Conservation (phyloP, 805 yeast genomes). For the Wickerhamomyces canadensis region DNA sequence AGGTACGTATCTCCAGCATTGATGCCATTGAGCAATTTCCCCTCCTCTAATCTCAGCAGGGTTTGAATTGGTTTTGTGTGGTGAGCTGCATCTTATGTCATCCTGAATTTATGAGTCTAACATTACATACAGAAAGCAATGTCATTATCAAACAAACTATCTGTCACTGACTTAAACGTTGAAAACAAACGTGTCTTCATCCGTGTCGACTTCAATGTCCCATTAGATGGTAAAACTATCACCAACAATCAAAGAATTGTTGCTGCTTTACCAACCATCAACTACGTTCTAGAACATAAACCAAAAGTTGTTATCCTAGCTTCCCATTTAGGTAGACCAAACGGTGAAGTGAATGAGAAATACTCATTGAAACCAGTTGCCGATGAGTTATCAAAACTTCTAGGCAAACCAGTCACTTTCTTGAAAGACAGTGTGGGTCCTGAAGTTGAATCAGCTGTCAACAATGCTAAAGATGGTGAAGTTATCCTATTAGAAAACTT, state of each 20-base stretch:
- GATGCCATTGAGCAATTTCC: too few species aligned
- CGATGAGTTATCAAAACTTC: constrained; percentile 74
- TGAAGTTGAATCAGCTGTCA: constrained; percentile 78
- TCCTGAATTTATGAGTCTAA: too few species aligned
- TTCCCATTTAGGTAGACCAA: constrained; percentile 99
- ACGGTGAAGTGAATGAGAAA: constrained; percentile 82
- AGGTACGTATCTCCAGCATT: neutral
- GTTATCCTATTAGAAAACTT: constrained; percentile 92
- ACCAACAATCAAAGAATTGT: constrained; percentile 99
- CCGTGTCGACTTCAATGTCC: constrained; percentile 96
- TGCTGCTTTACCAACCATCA: constrained; percentile 98
- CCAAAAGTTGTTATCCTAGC: constrained; percentile 92
- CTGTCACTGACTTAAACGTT: constrained; percentile 86
- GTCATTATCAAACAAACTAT: constrained; percentile 92
- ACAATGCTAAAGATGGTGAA: constrained; percentile 69
- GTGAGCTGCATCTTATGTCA: too few species aligned
- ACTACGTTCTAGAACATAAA: constrained; percentile 86
- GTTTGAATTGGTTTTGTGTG: too few species aligned
- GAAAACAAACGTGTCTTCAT: constrained; percentile 93
- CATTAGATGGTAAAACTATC: constrained; percentile 92
- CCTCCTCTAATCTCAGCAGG: too few species aligned
- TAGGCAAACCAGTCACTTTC: constrained; percentile 73
- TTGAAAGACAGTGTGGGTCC: constrained; percentile 89
- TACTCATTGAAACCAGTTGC: constrained; percentile 94
- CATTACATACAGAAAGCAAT: constrained; percentile 39